Base-by-base conservation (phyloP, 768 basidiomycete species). In the Boletus patriciae region DNA sequence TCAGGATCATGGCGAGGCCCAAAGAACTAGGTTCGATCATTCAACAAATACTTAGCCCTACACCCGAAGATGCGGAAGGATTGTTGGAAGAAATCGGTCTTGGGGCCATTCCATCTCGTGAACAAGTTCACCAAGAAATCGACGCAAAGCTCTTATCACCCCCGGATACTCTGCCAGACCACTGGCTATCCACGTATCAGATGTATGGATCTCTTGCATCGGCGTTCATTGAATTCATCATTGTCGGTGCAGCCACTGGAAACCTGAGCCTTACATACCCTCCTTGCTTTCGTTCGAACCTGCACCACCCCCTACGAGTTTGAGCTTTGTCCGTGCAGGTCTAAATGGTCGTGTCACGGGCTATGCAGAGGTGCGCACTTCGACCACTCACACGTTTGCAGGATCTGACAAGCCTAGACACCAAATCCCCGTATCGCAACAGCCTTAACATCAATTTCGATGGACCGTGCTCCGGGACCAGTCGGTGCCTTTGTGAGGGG, bases 401-500 rank as follows among this genome's bases (percentile, higher is more conserved):
- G 37, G 33, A 21, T 23, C 44, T 62, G 27, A 69, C 52, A 34
- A 36, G 50, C 57, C 36, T 57, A 92, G 90, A 78, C 77, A 5
- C 73, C 80, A 25, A 82, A 82, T 63, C 73, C 78, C 34, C 82
- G 79, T 45, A 67, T 80, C n/a, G 69, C 81, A 18, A 87, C 85
- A 16, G 90, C 91, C 18, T 76, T 91, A 5, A 92, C 87, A 2
- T 97, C 94, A 12, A 93, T 91, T 2, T 91, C 92, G 29, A 73
- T 95, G 56, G 83, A 88, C 58, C 84, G 96, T 48, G 89, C 91
- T 4, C 95, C 94, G 9, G 92, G 86, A 15, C 82, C 88, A 0
- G 80, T 79, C 55, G 80, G 83, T 52, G 87, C 83, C 53, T 98
- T 98, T 72, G 94, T 98, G 19, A 80, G 95, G 55, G 97, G 97